Conservation (phyloP, 441 rosid species). For the Bruguiera hainesii region DNA sequence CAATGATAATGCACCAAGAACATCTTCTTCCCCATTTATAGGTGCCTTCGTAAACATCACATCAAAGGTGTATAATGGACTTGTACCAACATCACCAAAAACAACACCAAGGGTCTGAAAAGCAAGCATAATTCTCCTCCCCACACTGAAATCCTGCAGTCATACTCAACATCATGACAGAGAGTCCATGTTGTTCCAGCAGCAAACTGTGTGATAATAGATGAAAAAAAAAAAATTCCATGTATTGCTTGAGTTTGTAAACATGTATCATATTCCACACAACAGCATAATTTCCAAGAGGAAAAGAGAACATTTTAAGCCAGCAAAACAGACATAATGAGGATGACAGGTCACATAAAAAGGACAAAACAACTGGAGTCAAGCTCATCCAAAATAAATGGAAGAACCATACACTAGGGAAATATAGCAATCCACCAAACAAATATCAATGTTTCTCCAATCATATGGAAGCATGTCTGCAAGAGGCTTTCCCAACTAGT, state of each 20-base stretch:
- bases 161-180: conserved; percentile 12
- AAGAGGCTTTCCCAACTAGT: not conserved
- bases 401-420: not conserved
- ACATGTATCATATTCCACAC: too few relatives aligned
- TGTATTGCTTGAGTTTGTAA: not conserved
- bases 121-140: conserved; percentile 76
- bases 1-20: conserved; percentile 87
- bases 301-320: too few relatives aligned
- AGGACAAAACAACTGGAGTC: not conserved
- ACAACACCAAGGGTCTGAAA: conserved; percentile 94
- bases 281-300: too few relatives aligned
- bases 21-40: conserved; percentile 70
- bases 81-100: conserved; percentile 98
- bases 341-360: too few relatives aligned
- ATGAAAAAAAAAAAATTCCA: not conserved
- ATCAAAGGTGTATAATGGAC: conserved; percentile 90
- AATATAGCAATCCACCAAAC: not conserved
- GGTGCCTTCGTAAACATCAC: conserved; percentile 93
- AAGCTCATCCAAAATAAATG: not conserved
- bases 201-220: not conserved
- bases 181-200: conserved; percentile 14
- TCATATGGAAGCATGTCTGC: not conserved
- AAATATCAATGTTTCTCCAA: not conserved
- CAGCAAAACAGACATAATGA: not conserved
- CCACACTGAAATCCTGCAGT: conserved; percentile 66